Conservation (phyloP, 257 asterid species). For the Schizonepeta tenuifolia region DNA sequence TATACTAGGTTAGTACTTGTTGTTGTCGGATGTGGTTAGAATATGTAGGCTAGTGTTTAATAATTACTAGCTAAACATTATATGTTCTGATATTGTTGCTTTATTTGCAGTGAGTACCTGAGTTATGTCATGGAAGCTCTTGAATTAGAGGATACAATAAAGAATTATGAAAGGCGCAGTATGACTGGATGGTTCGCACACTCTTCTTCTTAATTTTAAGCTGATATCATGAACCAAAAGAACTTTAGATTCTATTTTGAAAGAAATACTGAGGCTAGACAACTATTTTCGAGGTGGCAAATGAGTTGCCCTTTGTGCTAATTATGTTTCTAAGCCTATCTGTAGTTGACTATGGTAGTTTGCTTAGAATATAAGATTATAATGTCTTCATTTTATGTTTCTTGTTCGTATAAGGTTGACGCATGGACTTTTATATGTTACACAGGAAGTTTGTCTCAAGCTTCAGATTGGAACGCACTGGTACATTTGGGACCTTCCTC, state of each 20-base stretch:
- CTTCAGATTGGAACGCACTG: constrained; percentile 80
- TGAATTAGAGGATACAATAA: constrained; percentile 92
- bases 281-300: constrained; percentile 24
- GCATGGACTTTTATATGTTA: constrained; percentile 30
- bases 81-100: constrained; percentile 27
- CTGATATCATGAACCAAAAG: constrained; percentile 5
- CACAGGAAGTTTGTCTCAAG: constrained; percentile 93
- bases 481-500: constrained; percentile 69
- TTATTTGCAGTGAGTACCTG: constrained; percentile 84
- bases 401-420: constrained; percentile 19
- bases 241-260: constrained; percentile 12
- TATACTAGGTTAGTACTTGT: constrained; percentile 11
- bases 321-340: constrained; percentile 18
- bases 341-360: not conserved
- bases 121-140: constrained; percentile 93
- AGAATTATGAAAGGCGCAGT: constrained; percentile 83
- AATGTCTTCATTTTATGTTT: constrained; percentile 22
- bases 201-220: constrained; percentile 36
- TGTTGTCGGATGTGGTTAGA: constrained; percentile 25
- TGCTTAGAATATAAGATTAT: not conserved
- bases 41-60: constrained; percentile 5
- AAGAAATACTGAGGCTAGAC: constrained; percentile 1
- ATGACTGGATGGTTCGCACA: constrained; percentile 87
- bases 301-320: constrained; percentile 18
- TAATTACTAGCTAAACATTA: constrained; percentile 15